Evolutionary conservation across 805 yeast species (phyloP).

Genomic region (Blastobotrys terrestris): DNA sequence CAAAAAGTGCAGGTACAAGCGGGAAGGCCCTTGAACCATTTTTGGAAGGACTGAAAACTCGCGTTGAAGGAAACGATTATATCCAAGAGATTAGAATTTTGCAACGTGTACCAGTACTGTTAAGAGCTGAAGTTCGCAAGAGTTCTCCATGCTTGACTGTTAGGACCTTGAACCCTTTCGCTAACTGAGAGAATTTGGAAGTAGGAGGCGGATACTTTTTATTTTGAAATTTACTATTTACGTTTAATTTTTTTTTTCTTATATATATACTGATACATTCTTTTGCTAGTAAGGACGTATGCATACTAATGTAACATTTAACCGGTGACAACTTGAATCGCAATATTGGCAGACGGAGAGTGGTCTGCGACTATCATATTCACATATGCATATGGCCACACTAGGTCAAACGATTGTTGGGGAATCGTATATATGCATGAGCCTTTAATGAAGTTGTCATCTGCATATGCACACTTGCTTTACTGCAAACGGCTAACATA

Average conservation of each 20-base stretch:
- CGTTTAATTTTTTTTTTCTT: background rate
- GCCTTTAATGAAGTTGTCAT: too few species aligned
- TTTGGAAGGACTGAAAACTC: conserved; percentile 48
- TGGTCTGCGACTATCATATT: too few species aligned
- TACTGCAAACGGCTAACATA: too few species aligned
- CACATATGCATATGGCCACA: background rate
- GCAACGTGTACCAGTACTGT: conserved; percentile 71
- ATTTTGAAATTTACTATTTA: background rate
- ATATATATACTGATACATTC: background rate
- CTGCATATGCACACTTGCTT: too few species aligned
- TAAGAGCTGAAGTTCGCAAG: conserved; percentile 91
- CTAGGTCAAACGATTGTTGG: too few species aligned
- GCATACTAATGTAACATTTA: background rate
- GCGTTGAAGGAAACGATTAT: conserved; percentile 53
- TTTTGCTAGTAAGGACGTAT: background rate
- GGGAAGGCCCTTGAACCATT: conserved; percentile 46
- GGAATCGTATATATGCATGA: too few species aligned
- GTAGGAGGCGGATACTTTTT: background rate
- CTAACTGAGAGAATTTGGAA: conserved; percentile 1
- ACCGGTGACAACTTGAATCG: too few species aligned
- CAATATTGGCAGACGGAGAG: too few species aligned
- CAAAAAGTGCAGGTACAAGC: background rate
- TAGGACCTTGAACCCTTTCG: conserved; percentile 82
- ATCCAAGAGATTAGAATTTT: conserved; percentile 81
- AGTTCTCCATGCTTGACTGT: conserved; percentile 93